These are phyloP conservation scores for Aethionema arabicum DNA, from an alignment of 345 rosid species.

Conservation along the genomic window DNA sequence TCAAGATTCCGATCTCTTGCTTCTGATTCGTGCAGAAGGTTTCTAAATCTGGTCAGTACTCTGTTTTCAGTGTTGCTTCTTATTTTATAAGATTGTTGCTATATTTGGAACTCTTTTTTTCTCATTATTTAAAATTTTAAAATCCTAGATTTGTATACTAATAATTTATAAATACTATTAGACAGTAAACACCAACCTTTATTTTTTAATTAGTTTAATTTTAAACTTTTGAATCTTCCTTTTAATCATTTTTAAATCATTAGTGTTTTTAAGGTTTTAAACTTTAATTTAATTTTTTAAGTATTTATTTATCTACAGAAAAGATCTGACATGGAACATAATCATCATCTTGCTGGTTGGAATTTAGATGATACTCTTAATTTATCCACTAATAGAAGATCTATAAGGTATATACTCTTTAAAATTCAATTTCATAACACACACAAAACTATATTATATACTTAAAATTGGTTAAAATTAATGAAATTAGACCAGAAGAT, in stretches of 20 bases:
- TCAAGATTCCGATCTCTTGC: conserved; percentile 6
- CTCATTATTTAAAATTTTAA: not conserved
- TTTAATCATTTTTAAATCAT: conserved; percentile 3
- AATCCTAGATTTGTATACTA: conserved; percentile 9
- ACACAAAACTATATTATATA: no score
- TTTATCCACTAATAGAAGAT: conserved; percentile 40
- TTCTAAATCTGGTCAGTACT: conserved; percentile 32
- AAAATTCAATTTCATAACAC: no score
- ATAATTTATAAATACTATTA: not conserved
- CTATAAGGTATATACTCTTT: conserved; percentile 37
- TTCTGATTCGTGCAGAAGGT: conserved; percentile 32
- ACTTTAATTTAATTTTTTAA: not conserved
- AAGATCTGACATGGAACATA: conserved; percentile 55
- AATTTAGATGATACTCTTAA: conserved; percentile 50
- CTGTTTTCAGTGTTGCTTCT: not conserved
- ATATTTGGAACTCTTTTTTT: conserved; percentile 25
- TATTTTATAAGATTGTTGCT: conserved; percentile 11
- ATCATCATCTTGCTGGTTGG: conserved; percentile 45
- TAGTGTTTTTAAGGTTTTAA: not conserved
- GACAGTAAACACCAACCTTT: not conserved
- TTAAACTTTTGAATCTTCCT: no score
- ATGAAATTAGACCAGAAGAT: conserved; percentile 46
- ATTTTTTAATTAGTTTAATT: not conserved
- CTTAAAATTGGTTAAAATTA: not conserved
- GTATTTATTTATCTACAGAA: conserved; percentile 21